Percentiles rank a stretch among this genome's conserved stretches.
These are phyloP conservation scores for Beta vulgaris DNA, from an alignment of 148 eudicot genomes.

Conservation along the genomic window DNA sequence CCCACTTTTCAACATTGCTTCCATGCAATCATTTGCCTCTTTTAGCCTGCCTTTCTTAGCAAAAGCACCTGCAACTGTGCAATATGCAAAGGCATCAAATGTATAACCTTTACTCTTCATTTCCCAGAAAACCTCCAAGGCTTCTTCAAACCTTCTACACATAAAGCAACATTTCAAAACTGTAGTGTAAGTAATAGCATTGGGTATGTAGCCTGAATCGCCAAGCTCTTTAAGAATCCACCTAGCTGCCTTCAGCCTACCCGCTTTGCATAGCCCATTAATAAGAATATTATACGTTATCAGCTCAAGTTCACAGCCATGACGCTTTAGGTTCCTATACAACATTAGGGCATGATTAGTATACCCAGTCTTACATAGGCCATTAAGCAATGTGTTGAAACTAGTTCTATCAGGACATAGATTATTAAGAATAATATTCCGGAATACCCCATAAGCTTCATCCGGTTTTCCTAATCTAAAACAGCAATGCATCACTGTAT, in stretches of 20 bases:
- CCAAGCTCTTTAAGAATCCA: conserved; percentile 57
- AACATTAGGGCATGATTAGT: conserved; percentile 58
- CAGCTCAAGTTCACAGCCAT: conserved; percentile 57
- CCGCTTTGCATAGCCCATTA: conserved; percentile 65
- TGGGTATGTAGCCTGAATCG: conserved; percentile 49
- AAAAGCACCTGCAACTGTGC: conserved; percentile 75
- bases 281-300: conserved; percentile 78
- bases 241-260: conserved; percentile 48
- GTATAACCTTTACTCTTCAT: conserved; percentile 83
- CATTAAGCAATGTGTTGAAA: conserved; percentile 70
- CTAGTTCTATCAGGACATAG: conserved; percentile 49
- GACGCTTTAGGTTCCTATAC: conserved; percentile 54
- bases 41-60: conserved; percentile 49
- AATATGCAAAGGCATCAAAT: conserved; percentile 81
- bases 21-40: conserved; percentile 56
- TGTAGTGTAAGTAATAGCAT: conserved; percentile 80
- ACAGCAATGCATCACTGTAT: conserved; percentile 82
- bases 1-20: conserved; percentile 61
- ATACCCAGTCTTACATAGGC: conserved; percentile 76
- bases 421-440: conserved; percentile 45
- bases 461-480: conserved; percentile 71
- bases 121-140: conserved; percentile 57
- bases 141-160: conserved; percentile 53
- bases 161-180: conserved; percentile 76
- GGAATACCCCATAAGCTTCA: conserved; percentile 62